Evolutionary conservation across 805 yeast species (phyloP).

Genomic region (Kodamaea kaohsiungensis): DNA sequence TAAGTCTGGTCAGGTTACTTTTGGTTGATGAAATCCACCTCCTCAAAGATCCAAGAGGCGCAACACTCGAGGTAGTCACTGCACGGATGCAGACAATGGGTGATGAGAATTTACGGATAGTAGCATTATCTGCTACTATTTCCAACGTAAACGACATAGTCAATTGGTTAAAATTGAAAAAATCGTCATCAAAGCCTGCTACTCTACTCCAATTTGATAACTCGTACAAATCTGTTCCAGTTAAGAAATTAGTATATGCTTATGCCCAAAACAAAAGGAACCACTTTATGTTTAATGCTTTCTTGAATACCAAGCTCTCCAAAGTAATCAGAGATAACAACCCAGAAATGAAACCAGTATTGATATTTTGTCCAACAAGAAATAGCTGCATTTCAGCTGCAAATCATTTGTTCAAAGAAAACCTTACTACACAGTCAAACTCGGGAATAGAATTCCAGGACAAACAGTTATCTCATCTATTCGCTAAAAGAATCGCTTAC

Average conservation of each 20-base stretch:
- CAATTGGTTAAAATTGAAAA: conserved; percentile 12
- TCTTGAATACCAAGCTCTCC: conserved; percentile 36
- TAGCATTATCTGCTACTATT: conserved; percentile 47
- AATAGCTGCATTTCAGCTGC: conserved; percentile 50
- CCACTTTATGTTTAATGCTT: background rate
- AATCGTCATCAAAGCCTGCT: background rate
- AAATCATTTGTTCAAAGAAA: conserved; percentile 30
- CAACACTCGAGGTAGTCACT: conserved; percentile 25
- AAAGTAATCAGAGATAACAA: conserved; percentile 42
- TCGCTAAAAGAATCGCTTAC: conserved; percentile 45
- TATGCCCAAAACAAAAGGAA: background rate
- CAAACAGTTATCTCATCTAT: conserved; percentile 23
- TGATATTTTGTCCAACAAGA: conserved; percentile 57
- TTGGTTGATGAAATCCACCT: conserved; percentile 30
- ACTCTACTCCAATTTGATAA: conserved; percentile 40
- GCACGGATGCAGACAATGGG: conserved; percentile 16
- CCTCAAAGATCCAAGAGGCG: conserved; percentile 28
- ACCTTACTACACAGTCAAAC: background rate
- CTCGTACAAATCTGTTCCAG: conserved; percentile 41
- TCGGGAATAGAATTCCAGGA: conserved; percentile 19
- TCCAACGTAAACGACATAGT: conserved; percentile 53
- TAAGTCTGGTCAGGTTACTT: conserved; percentile 27
- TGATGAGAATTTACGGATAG: conserved; percentile 12
- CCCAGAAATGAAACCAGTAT: conserved; percentile 40
- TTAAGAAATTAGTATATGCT: conserved; percentile 25